phyloP scores from a whole-genome alignment of 352 stramenopile genomes.

The Pythium grandisporangium region DNA sequence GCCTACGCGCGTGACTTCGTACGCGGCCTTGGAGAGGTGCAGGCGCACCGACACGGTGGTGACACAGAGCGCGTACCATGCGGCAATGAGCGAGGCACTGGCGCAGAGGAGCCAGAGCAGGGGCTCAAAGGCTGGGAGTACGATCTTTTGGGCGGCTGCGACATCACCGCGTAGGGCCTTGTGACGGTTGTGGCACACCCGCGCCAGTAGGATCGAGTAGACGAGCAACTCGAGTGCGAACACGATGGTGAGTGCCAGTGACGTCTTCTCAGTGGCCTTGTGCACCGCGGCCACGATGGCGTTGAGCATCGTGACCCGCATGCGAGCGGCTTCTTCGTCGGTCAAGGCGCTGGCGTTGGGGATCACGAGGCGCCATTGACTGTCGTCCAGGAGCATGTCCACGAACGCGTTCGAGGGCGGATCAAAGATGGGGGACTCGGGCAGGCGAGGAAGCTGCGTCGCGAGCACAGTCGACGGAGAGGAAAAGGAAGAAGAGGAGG shows the following conservation, averaged over 20 bases:
- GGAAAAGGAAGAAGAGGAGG: too few species aligned
- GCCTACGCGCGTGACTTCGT: conserved; percentile 40
- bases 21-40: conserved; percentile 8
- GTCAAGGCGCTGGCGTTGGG: not conserved
- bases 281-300: conserved; percentile 7
- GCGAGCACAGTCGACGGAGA: not conserved
- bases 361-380: conserved; percentile 5
- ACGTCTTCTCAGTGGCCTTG: conserved; percentile 10
- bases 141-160: conserved; percentile 40
- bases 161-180: conserved; percentile 37
- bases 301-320: conserved; percentile 7
- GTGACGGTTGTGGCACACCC: conserved; percentile 46
- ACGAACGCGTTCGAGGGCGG: conserved; percentile 15
- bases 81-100: conserved; percentile 11
- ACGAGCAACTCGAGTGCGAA: conserved; percentile 8
- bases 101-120: conserved; percentile 39
- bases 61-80: conserved; percentile 16
- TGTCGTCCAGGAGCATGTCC: conserved; percentile 1
- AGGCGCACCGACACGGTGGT: conserved; percentile 16
- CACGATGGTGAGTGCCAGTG: conserved; percentile 6
- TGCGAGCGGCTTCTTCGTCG: conserved; percentile 7
- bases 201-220: conserved; percentile 21
- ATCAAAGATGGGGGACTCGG: conserved; percentile 14
- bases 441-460: conserved; percentile 8
- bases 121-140: conserved; percentile 66